Evolutionary conservation across 2,329 filamentous ascomycete genomes (phyloP).

Genomic region (Colletotrichum zoysiae): DNA sequence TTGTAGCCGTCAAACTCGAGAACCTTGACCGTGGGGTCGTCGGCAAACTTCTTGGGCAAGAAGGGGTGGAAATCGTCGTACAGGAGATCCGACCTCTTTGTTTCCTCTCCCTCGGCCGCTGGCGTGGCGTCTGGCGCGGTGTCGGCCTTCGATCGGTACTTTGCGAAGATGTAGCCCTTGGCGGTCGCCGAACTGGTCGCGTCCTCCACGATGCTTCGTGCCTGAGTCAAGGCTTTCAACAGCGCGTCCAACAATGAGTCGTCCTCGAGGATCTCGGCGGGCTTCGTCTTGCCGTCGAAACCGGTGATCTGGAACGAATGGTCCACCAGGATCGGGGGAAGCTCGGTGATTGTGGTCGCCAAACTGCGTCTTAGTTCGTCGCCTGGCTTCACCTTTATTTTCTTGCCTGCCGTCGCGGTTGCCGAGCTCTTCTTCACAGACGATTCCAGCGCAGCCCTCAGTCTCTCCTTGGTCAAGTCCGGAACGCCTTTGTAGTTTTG

Average conservation of each 20-base stretch:
- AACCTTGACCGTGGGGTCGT: slow-evolving; percentile 74
- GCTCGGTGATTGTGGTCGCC: slow-evolving; percentile 86
- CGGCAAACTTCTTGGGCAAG: slow-evolving; percentile 81
- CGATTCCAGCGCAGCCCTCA: slow-evolving; percentile 76
- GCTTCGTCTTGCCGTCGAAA: slow-evolving; percentile 77
- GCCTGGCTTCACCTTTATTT: slow-evolving; percentile 78
- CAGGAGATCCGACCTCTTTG: slow-evolving; percentile 66
- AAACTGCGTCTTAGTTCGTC: slow-evolving; percentile 84
- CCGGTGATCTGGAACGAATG: slow-evolving; percentile 79
- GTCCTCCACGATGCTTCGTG: slow-evolving; percentile 75
- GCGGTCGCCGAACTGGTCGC: slow-evolving; percentile 75
- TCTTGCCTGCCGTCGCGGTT: slow-evolving; percentile 67
- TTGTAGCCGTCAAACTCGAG: slow-evolving; percentile 89
- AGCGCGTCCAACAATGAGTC: slow-evolving; percentile 75
- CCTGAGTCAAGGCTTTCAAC: slow-evolving; percentile 76
- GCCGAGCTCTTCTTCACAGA: slow-evolving; percentile 71
- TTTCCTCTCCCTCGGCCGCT: slow-evolving; percentile 50
- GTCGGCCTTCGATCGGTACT: slow-evolving; percentile 55
- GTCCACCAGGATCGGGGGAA: slow-evolving; percentile 88
- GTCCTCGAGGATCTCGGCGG: slow-evolving; percentile 77
- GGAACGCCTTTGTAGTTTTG: slow-evolving; percentile 87
- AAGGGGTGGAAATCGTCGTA: slow-evolving; percentile 99
- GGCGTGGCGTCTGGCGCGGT: slow-evolving; percentile 44
- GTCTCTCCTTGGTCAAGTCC: slow-evolving; percentile 77
- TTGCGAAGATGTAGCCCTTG: slow-evolving; percentile 91